Evolutionary conservation across 2,329 filamentous ascomycete genomes (phyloP).

Genomic region (Dothidotthia symphoricarpi): DNA sequence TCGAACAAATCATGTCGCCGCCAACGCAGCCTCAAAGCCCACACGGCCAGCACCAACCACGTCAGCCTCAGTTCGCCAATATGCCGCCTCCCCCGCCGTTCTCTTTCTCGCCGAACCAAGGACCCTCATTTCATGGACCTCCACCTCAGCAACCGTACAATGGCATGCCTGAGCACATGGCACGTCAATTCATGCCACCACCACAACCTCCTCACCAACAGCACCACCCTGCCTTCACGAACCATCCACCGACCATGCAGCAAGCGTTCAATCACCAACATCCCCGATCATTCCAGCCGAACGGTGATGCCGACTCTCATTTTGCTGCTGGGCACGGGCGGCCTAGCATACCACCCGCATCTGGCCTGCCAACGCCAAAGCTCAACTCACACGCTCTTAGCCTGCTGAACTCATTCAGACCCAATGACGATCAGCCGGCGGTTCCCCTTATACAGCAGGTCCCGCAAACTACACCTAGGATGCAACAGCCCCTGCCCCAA

Average conservation of each 20-base stretch:
- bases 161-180: slow-evolving; percentile 20
- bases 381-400: slow-evolving; percentile 58
- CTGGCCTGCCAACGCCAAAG: slow-evolving; percentile 58
- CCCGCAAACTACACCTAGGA: slow-evolving; percentile 23
- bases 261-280: slow-evolving; percentile 19
- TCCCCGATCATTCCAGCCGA: slow-evolving; percentile 17
- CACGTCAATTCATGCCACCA: slow-evolving; percentile 25
- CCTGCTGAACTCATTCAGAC: slow-evolving; percentile 60
- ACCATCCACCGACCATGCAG: slow-evolving; percentile 22
- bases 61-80: slow-evolving; percentile 50
- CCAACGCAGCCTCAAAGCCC: slow-evolving; percentile 57
- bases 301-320: slow-evolving; percentile 15
- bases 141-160: slow-evolving; percentile 20
- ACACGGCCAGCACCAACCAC: slow-evolving; percentile 53
- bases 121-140: slow-evolving; percentile 28
- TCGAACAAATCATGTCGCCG: slow-evolving; percentile 54
- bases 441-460: slow-evolving; percentile 15
- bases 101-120: slow-evolving; percentile 43
- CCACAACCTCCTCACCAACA: slow-evolving; percentile 14
- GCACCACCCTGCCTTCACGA: neutral
- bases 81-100: slow-evolving; percentile 54
- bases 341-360: slow-evolving; percentile 53
- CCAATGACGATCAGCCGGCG: slow-evolving; percentile 26
- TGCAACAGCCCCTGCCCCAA: slow-evolving; percentile 22
- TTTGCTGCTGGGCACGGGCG: slow-evolving; percentile 39